phyloP scores from a whole-genome alignment of 2,329 filamentous ascomycete species.

The Tolypocladium endophyticum region DNA sequence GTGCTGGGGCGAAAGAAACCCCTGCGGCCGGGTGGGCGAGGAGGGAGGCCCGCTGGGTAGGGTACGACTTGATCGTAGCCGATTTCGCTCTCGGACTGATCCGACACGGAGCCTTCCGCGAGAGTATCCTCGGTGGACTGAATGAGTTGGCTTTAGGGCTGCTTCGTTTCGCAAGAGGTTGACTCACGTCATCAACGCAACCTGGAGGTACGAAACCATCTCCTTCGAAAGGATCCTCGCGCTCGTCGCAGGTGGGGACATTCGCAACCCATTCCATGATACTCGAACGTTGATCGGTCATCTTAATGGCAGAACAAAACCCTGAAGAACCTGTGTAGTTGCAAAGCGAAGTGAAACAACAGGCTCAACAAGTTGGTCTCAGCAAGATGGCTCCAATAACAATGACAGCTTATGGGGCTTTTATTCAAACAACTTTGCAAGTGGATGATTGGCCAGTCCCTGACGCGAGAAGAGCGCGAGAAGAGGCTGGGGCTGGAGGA shows the following conservation, averaged over 20 bases:
- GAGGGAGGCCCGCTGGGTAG: slow-evolving; percentile 1
- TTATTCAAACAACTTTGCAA: not conserved
- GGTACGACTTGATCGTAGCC: slow-evolving; percentile 9
- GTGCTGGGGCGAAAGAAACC: slow-evolving; percentile 16
- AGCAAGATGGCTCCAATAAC: not conserved
- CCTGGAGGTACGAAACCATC: slow-evolving; percentile 19
- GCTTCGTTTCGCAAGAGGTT: not conserved
- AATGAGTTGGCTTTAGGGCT: not conserved
- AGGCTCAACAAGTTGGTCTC: not conserved
- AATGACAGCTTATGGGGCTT: not conserved
- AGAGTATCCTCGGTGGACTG: not conserved
- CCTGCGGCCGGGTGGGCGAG: slow-evolving; percentile 8
- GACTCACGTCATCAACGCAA: not conserved
- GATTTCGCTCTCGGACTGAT: not conserved
- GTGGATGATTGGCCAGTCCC: not conserved
- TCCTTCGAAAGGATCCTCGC: slow-evolving; percentile 23
- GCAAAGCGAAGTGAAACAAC: not conserved
- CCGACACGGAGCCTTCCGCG: not conserved
- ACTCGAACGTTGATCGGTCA: not conserved
- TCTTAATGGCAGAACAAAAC: not conserved
- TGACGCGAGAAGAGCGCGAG: not conserved
- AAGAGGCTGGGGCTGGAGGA: not conserved
- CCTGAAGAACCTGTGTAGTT: not conserved
- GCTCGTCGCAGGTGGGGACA: slow-evolving; percentile 23
- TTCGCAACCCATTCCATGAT: slow-evolving; percentile 20